A percentile compares a stretch with the other conserved stretches of the same genome.
Evolutionary conservation across 371 early-diverging fungal genomes (phyloP).

Genomic region (Syncephalastrum racemosum): DNA sequence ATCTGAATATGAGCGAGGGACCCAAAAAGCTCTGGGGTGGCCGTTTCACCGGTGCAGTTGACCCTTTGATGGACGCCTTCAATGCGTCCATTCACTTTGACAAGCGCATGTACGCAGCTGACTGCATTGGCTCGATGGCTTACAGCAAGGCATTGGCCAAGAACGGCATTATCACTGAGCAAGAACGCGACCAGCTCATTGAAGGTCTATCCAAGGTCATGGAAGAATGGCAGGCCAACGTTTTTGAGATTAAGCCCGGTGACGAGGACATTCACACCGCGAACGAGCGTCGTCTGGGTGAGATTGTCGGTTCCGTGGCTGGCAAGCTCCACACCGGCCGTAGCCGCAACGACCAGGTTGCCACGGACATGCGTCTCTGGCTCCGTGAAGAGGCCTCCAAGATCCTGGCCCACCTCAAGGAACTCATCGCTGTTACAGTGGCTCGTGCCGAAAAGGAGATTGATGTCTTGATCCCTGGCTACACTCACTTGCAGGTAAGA

Average conservation of each 20-base stretch:
- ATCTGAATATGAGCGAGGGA: neutral
- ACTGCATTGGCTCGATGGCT: conserved; percentile 86
- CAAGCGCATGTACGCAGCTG: conserved; percentile 87
- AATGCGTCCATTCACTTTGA: conserved; percentile 95
- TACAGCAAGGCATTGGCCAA: conserved; percentile 85
- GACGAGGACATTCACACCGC: conserved; percentile 99
- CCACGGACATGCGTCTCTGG: conserved; percentile 97
- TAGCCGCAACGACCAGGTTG: conserved; percentile 95
- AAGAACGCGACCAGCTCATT: conserved; percentile 73
- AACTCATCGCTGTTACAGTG: conserved; percentile 72
- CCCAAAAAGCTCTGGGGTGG: conserved; percentile 50
- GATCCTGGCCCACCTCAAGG: conserved; percentile 66
- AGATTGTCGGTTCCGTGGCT: conserved; percentile 88
- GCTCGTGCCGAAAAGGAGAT: conserved; percentile 84
- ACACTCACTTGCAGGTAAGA: conserved; percentile 90
- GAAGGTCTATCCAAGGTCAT: conserved; percentile 75
- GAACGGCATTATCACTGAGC: conserved; percentile 72
- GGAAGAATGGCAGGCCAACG: conserved; percentile 79
- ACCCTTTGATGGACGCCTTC: conserved; percentile 95
- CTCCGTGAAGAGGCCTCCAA: conserved; percentile 75
- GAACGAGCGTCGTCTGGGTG: conserved; percentile 93
- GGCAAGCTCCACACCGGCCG: conserved; percentile 98
- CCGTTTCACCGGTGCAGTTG: conserved; percentile 85
- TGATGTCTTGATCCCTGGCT: conserved; percentile 95
- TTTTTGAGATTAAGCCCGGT: conserved; percentile 73